Evolutionary conservation across 768 basidiomycete species (phyloP), one percentile per base, ranked within the genome.

Genomic region (Boletus sp.): DNA sequence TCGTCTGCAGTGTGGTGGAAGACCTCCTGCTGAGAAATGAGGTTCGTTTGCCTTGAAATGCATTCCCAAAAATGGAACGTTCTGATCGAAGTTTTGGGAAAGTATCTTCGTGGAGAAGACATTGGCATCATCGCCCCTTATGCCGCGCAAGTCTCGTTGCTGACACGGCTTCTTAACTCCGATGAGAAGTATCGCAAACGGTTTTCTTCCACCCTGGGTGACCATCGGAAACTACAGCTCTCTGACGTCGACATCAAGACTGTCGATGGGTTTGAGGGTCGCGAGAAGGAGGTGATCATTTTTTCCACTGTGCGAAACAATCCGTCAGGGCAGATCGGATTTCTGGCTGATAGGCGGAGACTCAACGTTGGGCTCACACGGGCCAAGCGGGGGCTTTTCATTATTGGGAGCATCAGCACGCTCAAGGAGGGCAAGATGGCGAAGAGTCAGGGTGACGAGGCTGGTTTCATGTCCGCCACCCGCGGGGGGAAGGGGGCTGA

Each of bases 51-150:
- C n/a, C 24, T 42, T 24, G 50, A 29, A 50, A 35, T 39, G 45
- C 37, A 45, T 40, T 44, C n/a, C 42, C 41, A 40, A 56, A 47
- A 36, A 3, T 35, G 28, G 47, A 12, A 17, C 30, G 30, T 35
- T 40, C 62, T 59, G 48, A 64, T 54, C 47, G 60, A 57, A 48
- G 32, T 40, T 42, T 41, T 55, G 44, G 40, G 28, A 51, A 52
- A 84, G 90, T 70, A 78, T 45, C 77, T 94, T 50, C 72, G 69
- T 59, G 92, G 91, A 17, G 73, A 76, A 40, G 87, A 95, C 66
- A 94, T 98, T 64, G 94, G 95, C 2, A 83, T 98, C 63, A 96
- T 98, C 60, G 88, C 94, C 2, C 94, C 95, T 3, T 98, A 98
- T 69, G 83, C 81, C 12, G 92, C 92, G 1, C 94, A 98, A 67